phyloP scores from a whole-genome alignment of 257 asterid genomes.

The Coffea canephora region DNA sequence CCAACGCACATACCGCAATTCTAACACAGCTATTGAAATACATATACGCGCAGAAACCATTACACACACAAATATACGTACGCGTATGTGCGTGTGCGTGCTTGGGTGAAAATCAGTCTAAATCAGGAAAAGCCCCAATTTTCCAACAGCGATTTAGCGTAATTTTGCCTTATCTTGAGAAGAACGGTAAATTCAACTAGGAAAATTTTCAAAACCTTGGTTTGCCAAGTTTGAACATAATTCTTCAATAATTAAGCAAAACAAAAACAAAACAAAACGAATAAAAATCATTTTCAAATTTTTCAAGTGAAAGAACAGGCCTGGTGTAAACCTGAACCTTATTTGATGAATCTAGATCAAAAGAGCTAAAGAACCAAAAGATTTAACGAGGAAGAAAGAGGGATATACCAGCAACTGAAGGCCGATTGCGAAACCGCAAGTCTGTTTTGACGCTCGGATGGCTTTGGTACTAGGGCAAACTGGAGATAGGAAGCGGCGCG shows the following conservation, averaged over 20 bases:
- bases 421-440: neutral
- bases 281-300: too few species aligned
- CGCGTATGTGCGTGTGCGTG: neutral
- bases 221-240: neutral
- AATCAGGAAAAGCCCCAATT: neutral
- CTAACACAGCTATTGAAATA: too few species aligned
- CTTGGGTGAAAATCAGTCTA: neutral
- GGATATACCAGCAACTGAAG: neutral
- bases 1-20: neutral
- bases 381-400: neutral
- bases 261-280: too few species aligned
- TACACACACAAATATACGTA: too few species aligned
- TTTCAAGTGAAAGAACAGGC: too few species aligned
- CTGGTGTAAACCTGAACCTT: neutral
- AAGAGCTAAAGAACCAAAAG: too few species aligned
- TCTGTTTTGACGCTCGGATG: neutral
- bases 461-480: neutral
- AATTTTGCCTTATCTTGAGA: neutral
- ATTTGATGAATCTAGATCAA: neutral
- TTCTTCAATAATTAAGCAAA: neutral
- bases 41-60: too few species aligned
- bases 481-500: neutral
- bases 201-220: neutral
- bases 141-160: neutral
- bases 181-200: neutral